Conservation (phyloP, 495 filamentous ascomycete species). For the Annulohypoxylon bovei region DNA sequence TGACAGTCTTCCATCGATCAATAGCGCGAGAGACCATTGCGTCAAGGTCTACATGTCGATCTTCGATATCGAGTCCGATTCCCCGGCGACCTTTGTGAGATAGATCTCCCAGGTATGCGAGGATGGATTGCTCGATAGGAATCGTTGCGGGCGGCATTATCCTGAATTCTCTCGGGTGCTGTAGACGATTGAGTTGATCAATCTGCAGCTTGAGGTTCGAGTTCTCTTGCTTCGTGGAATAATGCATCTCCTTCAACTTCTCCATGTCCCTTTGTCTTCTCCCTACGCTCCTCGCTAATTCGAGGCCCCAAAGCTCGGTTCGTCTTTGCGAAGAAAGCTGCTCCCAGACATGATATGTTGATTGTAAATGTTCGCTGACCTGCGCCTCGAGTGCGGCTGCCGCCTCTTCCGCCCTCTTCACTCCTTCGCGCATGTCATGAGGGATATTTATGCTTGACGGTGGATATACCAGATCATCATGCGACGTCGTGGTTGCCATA, state of each 20-base stretch:
- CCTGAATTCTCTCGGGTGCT: slow-evolving; percentile 77
- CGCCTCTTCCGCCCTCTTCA: slow-evolving; percentile 51
- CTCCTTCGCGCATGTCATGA: slow-evolving; percentile 55
- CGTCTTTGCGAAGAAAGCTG: slow-evolving; percentile 63
- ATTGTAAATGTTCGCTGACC: slow-evolving; percentile 72
- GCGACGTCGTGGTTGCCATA: slow-evolving; percentile 52
- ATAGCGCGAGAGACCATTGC: slow-evolving; percentile 58
- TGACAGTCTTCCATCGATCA: slow-evolving; percentile 63
- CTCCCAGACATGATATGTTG: slow-evolving; percentile 77
- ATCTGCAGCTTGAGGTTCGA: slow-evolving; percentile 75
- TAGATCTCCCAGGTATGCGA: slow-evolving; percentile 50
- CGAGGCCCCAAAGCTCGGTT: slow-evolving; percentile 78
- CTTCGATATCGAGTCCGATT: slow-evolving; percentile 54
- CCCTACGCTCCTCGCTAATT: slow-evolving; percentile 76
- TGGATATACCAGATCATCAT: slow-evolving; percentile 55
- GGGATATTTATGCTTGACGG: slow-evolving; percentile 36
- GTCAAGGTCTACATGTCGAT: slow-evolving; percentile 57
- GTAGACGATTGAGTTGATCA: slow-evolving; percentile 71
- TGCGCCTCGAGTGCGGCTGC: slow-evolving; percentile 66
- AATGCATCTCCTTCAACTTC: slow-evolving; percentile 68
- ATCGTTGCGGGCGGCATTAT: slow-evolving; percentile 71
- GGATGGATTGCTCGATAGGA: slow-evolving; percentile 59
- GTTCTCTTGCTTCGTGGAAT: slow-evolving; percentile 73
- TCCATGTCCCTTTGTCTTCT: slow-evolving; percentile 73
- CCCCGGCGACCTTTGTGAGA: slow-evolving; percentile 34